Evolutionary conservation across 257 asterid species (phyloP).

Genomic region (Coffea canephora): DNA sequence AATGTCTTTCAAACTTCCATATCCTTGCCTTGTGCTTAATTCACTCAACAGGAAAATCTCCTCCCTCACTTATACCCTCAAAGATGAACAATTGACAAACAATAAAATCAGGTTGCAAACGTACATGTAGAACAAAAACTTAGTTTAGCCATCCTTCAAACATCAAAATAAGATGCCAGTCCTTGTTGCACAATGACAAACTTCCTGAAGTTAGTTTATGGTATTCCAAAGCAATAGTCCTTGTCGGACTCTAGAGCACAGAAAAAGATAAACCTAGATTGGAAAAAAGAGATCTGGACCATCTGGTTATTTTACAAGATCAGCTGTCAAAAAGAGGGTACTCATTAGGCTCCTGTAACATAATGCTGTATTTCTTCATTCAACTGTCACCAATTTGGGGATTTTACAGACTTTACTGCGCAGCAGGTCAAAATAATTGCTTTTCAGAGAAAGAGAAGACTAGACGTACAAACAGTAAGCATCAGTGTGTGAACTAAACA

Average conservation of each 20-base stretch:
- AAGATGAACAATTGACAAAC: not conserved
- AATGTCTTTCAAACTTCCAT: no score
- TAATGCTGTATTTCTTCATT: constrained; percentile 39
- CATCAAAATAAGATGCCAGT: not conserved
- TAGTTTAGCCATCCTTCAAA: not conserved
- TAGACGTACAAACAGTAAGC: constrained; percentile 33
- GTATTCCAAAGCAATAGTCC: no score
- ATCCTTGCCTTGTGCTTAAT: no score
- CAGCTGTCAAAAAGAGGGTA: not conserved
- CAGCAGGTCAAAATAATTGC: constrained; percentile 40
- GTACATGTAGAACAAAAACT: not conserved
- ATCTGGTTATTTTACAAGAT: not conserved
- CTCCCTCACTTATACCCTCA: not conserved
- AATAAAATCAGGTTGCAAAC: not conserved
- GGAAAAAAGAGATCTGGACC: no score
- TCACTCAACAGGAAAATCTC: not conserved
- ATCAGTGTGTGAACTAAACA: constrained; percentile 28
- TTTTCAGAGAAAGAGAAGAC: constrained; percentile 31
- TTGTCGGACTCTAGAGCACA: not conserved
- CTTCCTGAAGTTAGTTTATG: not conserved
- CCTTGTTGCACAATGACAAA: no score
- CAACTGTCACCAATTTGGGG: constrained; percentile 23
- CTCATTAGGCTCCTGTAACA: constrained; percentile 28
- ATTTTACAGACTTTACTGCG: constrained; percentile 40
- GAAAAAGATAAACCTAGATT: not conserved